Percentiles rank a stretch among this genome's conserved stretches.
These are phyloP conservation scores for Lathyrus aphaca DNA, from an alignment of 306 rosid species.

Conservation along the genomic window DNA sequence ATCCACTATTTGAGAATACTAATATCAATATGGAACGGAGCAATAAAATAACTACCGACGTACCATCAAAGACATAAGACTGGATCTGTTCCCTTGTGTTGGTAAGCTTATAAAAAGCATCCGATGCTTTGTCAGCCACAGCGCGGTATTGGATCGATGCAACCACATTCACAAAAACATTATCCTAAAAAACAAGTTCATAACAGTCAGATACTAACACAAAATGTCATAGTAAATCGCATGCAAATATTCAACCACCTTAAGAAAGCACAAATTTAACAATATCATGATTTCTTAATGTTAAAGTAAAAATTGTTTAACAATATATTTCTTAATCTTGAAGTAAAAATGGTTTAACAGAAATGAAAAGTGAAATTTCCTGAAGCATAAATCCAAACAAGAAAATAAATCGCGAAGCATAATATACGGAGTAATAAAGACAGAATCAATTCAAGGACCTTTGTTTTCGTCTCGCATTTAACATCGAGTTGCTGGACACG, in stretches of 20 bases:
- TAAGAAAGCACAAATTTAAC: not conserved
- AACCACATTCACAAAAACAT: conserved; percentile 73
- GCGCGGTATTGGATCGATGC: conserved; percentile 71
- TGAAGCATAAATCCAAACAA: conserved; percentile 29
- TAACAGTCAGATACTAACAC: conserved; percentile 29
- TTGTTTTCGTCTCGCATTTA: conserved; percentile 68
- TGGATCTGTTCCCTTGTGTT: conserved; percentile 70
- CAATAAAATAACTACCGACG: conserved; percentile 6
- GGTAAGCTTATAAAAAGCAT: conserved; percentile 78
- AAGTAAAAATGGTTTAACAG: conserved; percentile 28
- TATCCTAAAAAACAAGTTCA: conserved; percentile 54
- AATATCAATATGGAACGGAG: not conserved
- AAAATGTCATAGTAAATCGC: conserved; percentile 26
- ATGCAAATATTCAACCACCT: conserved; percentile 1
- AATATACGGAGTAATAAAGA: conserved; percentile 12
- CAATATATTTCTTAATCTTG: not conserved
- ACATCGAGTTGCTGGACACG: conserved; percentile 76
- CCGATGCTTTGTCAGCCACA: conserved; percentile 57
- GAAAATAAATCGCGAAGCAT: conserved; percentile 15
- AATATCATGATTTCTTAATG: not conserved
- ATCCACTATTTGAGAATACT: too few species aligned
- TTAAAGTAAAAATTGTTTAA: not conserved
- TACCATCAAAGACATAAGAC: conserved; percentile 77
- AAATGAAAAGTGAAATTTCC: conserved; percentile 24
- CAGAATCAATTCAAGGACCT: conserved; percentile 44